Percentiles rank a stretch among this genome's conserved stretches.
These are phyloP conservation scores for Monosporascus ibericus DNA, from an alignment of 2,329 filamentous ascomycete species.

Conservation along the genomic window DNA sequence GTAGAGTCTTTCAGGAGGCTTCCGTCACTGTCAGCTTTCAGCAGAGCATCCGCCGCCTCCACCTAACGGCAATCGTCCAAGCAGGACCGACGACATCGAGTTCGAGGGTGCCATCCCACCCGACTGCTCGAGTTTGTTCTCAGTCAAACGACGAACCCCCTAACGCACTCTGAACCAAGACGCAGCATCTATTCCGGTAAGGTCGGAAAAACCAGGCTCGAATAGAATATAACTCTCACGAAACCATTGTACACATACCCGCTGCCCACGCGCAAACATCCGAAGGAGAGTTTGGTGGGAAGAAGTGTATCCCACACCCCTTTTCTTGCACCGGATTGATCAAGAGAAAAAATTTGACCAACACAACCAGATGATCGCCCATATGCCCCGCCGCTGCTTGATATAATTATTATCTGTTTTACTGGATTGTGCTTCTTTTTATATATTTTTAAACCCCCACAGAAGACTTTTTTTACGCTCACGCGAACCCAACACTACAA, in stretches of 20 bases:
- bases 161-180: too few relatives aligned
- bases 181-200: neutral
- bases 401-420: neutral
- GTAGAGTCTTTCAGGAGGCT: too few relatives aligned
- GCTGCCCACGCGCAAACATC: neutral
- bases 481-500: neutral
- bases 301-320: too few relatives aligned
- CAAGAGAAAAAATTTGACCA: neutral
- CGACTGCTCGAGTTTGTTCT: too few relatives aligned
- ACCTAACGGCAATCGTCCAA: too few relatives aligned
- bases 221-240: neutral
- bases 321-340: too few relatives aligned
- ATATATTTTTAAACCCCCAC: neutral
- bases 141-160: too few relatives aligned
- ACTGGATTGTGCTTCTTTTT: neutral
- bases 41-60: too few relatives aligned
- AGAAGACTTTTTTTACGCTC: neutral
- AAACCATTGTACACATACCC: neutral
- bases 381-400: neutral
- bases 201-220: neutral
- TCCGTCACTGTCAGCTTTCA: too few relatives aligned
- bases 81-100: too few relatives aligned
- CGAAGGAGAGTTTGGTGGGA: too few relatives aligned
- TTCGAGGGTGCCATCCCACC: too few relatives aligned
- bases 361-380: neutral